phyloP scores from a whole-genome alignment of 805 yeast genomes.

The Pichia ethanolica region DNA sequence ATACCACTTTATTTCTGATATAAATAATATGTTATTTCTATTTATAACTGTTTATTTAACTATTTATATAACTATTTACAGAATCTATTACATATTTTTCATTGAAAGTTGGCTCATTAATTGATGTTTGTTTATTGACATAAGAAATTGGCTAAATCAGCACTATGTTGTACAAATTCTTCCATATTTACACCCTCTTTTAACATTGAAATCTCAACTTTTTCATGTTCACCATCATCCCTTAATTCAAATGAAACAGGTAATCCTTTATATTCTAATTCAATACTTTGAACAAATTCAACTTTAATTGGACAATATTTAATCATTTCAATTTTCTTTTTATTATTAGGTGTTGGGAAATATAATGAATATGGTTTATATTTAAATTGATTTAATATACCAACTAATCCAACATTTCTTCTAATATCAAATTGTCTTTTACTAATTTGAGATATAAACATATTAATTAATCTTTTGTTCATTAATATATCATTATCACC shows the following conservation, averaged over 20 bases:
- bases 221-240: conserved; percentile 19
- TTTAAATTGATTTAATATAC: conserved; percentile 4
- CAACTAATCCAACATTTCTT: conserved; percentile 4
- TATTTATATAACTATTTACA: too few species aligned
- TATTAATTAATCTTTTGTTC: conserved; percentile 17
- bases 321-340: background rate
- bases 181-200: conserved; percentile 11
- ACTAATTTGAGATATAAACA: conserved; percentile 19
- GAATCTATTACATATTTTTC: too few species aligned
- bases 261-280: conserved; percentile 21
- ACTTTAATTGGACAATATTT: conserved; percentile 13
- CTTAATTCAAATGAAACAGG: conserved; percentile 23
- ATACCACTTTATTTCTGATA: too few species aligned
- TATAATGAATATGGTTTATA: conserved; percentile 8
- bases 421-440: conserved; percentile 16
- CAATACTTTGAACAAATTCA: conserved; percentile 21
- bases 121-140: background rate
- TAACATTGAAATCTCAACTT: conserved; percentile 21
- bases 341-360: background rate
- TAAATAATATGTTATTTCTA: too few species aligned
- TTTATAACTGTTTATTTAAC: too few species aligned
- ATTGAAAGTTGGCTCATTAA: too few species aligned
- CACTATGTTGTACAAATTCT: conserved; percentile 7
- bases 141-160: background rate
- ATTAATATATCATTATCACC: conserved; percentile 6